Evolutionary conservation across 352 stramenopile species (phyloP), one percentile per base, ranked within the genome.

Genomic region (Phytophthora multivora): DNA sequence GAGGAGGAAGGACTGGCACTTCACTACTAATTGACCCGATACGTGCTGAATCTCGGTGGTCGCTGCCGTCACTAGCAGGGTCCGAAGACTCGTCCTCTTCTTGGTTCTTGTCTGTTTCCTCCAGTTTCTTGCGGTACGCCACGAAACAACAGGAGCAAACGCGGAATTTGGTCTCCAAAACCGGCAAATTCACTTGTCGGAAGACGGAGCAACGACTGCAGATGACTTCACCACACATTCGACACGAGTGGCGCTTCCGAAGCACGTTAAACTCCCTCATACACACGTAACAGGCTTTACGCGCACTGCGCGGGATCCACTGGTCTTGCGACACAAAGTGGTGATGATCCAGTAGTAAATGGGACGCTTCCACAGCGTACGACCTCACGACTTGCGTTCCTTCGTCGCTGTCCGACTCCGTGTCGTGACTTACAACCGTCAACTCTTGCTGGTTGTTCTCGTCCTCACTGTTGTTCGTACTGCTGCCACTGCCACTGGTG

Each of bases 151-250:
- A 89, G 13, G 80, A 86, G 51, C 84, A 93, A 35, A 91, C 76
- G 11, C 84, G 84, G 19, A 84, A 76, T 47, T 89, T 88, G 56
- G 69, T 83, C 42, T 84, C 78, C 46, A 83, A 46, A 13, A 90
- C 63, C 0, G 79, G 83, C 15, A 90, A 58, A 60, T 83, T 77
- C 26, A 91, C 84, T 41, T 68, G 59, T 30, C 83, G 83, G 61
- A 90, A 88, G 18, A 91, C 71, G 8, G 85, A 92, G 55, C 85
- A 93, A 10, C 83, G 77, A 42, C 79, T 83, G 70, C 85, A 93
- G 43, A 93, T 75, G 7, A 92, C 79, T 59, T 92, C 79, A 8
- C 85, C 83, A 28, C 85, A 93, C 83, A 93, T 92, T 50, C 85
- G 85, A 50, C 85, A 93, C 47, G 79, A 84, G 56, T 93, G 85